These are phyloP conservation scores for Arabidopsis lyrata DNA, from an alignment of 441 rosid species.

Conservation along the genomic window DNA sequence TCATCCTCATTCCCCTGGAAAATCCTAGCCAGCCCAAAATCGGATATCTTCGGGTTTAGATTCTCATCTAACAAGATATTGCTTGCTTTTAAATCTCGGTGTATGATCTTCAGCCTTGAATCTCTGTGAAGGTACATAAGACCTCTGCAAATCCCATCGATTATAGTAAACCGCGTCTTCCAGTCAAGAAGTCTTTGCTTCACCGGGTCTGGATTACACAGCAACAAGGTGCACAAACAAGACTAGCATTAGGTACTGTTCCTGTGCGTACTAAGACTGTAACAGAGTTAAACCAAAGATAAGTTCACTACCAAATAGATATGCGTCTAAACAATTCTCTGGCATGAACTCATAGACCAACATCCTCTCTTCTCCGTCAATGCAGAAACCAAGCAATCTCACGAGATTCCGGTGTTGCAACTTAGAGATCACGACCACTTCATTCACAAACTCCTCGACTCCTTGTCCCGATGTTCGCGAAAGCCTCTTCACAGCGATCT, in stretches of 20 bases:
- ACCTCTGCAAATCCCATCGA: slow-evolving; percentile 88
- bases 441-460: slow-evolving; percentile 71
- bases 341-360: slow-evolving; percentile 84
- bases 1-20: slow-evolving; percentile 77
- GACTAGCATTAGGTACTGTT: neutral
- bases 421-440: slow-evolving; percentile 68
- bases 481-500: slow-evolving; percentile 81
- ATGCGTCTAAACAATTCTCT: slow-evolving; percentile 64
- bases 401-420: slow-evolving; percentile 84
- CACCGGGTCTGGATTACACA: slow-evolving; percentile 49
- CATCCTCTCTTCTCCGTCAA: slow-evolving; percentile 74
- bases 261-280: no score
- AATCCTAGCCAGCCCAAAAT: slow-evolving; percentile 86
- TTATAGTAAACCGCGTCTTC: slow-evolving; percentile 63
- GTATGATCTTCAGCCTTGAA: slow-evolving; percentile 72
- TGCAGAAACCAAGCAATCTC: slow-evolving; percentile 73
- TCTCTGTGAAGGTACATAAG: slow-evolving; percentile 89
- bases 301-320: slow-evolving; percentile 60
- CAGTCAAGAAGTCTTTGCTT: slow-evolving; percentile 64
- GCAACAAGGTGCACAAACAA: neutral
- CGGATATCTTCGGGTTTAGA: slow-evolving; percentile 83
- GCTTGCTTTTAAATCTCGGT: slow-evolving; percentile 82
- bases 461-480: slow-evolving; percentile 76
- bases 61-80: slow-evolving; percentile 80
- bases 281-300: slow-evolving; percentile 4